A percentile compares a stretch with the other conserved stretches of the same genome.
Evolutionary conservation across 768 basidiomycete genomes (phyloP).

Genomic region (Mycena kentingensis): DNA sequence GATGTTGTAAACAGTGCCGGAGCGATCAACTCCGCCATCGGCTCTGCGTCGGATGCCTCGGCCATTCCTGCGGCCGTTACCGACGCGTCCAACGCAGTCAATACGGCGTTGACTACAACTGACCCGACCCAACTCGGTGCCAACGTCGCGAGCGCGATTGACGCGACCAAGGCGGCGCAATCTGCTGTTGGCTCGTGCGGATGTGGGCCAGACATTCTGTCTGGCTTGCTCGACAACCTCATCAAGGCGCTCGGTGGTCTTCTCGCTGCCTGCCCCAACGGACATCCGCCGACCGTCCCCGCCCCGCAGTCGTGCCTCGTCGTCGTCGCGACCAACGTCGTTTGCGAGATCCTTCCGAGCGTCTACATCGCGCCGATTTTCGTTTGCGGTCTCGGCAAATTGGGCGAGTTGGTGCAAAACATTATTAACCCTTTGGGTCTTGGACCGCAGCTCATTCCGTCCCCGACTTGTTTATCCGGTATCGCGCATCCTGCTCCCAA

Average conservation of each 20-base stretch:
- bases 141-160: not conserved
- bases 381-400: constrained; percentile 6
- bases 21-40: too few relatives aligned
- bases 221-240: not conserved
- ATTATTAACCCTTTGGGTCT: not conserved
- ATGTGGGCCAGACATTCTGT: not conserved
- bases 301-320: not conserved
- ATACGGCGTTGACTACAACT: not conserved
- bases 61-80: not conserved
- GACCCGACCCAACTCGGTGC: not conserved
- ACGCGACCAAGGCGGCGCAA: not conserved
- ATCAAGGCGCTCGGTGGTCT: not conserved
- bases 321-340: not conserved
- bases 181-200: not conserved
- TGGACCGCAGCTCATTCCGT: not conserved
- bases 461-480: not conserved
- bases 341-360: not conserved
- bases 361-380: not conserved
- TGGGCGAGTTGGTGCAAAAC: not conserved
- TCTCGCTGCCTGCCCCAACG: not conserved
- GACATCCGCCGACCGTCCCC: constrained; percentile 6
- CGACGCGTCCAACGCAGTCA: not conserved
- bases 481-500: too few relatives aligned
- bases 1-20: not conserved
- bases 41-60: too few relatives aligned